phyloP scores from a whole-genome alignment of 2,329 filamentous ascomycete species.

The Diaporthe aspalathi region DNA sequence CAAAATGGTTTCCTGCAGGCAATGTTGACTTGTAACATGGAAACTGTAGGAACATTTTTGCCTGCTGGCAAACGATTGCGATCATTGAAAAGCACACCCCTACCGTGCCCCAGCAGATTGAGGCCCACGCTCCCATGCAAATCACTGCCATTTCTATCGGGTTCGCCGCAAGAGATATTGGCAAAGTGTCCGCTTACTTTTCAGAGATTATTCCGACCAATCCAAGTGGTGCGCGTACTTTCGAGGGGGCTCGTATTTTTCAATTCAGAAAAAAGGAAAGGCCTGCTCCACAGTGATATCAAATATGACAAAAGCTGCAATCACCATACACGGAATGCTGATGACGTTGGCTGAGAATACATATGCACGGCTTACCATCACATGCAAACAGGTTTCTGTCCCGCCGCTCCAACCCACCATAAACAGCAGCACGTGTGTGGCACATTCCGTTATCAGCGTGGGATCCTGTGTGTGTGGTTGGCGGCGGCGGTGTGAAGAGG shows the following conservation, averaged over 20 bases:
- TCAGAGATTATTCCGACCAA: too few species aligned
- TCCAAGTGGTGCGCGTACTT: neutral
- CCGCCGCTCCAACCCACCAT: neutral
- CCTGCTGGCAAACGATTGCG: neutral
- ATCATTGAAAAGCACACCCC: neutral
- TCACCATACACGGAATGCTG: neutral
- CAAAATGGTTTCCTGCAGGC: too few species aligned
- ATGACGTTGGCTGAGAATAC: neutral
- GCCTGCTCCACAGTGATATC: neutral
- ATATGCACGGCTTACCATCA: slow-evolving; percentile 7
- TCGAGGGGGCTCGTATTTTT: too few species aligned
- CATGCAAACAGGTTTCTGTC: slow-evolving; percentile 11
- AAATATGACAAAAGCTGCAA: slow-evolving; percentile 10
- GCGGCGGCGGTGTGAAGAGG: slow-evolving; percentile 8
- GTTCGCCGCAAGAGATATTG: neutral
- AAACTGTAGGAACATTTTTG: neutral
- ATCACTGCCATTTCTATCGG: neutral
- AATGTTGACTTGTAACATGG: neutral
- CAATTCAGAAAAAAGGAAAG: neutral
- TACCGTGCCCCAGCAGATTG: neutral
- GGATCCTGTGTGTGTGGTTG: neutral
- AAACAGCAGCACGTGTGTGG: neutral
- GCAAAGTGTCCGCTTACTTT: too few species aligned
- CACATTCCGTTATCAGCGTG: neutral
- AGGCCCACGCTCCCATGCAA: neutral